Conservation (phyloP, 2,329 filamentous ascomycete species). For the Triangularia verruculosa region DNA sequence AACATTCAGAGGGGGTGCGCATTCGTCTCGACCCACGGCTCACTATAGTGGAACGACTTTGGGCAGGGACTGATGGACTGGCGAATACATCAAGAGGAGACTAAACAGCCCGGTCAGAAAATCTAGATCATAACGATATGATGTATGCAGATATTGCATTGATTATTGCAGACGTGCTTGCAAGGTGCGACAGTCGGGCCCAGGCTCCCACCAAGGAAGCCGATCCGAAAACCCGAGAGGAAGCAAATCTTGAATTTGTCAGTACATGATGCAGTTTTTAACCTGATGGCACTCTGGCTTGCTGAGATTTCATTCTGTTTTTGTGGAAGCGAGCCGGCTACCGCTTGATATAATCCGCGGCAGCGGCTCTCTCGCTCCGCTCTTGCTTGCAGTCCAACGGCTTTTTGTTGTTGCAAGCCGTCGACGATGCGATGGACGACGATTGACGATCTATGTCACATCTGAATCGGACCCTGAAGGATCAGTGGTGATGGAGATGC, state of each 20-base stretch:
- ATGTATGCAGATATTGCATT: not conserved
- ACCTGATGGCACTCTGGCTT: constrained; percentile 4
- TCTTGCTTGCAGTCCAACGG: constrained; percentile 6
- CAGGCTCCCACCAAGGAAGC: not conserved
- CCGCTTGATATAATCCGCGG: constrained; percentile 14
- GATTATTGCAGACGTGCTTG: constrained; percentile 1
- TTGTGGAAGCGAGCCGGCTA: constrained; percentile 23
- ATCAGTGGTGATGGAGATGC: not conserved
- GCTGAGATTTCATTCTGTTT: not conserved
- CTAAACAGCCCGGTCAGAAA: not conserved
- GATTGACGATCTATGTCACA: not conserved
- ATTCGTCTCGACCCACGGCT: constrained; percentile 22
- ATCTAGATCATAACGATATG: constrained; percentile 2
- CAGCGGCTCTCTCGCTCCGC: constrained; percentile 14
- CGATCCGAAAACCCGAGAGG: constrained; percentile 27
- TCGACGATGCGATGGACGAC: not conserved
- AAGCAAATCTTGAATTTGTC: constrained; percentile 6
- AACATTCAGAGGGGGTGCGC: constrained; percentile 25
- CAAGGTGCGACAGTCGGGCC: not conserved
- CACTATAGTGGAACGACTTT: constrained; percentile 7
- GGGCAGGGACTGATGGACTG: constrained; percentile 10
- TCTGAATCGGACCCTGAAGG: not conserved
- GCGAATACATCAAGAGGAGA: constrained; percentile 11
- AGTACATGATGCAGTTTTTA: constrained; percentile 16
- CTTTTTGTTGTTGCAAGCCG: constrained; percentile 9